Evolutionary conservation across 1,284 basidiomycete genomes (phyloP).

Genomic region (Rhizoctonia solani): DNA sequence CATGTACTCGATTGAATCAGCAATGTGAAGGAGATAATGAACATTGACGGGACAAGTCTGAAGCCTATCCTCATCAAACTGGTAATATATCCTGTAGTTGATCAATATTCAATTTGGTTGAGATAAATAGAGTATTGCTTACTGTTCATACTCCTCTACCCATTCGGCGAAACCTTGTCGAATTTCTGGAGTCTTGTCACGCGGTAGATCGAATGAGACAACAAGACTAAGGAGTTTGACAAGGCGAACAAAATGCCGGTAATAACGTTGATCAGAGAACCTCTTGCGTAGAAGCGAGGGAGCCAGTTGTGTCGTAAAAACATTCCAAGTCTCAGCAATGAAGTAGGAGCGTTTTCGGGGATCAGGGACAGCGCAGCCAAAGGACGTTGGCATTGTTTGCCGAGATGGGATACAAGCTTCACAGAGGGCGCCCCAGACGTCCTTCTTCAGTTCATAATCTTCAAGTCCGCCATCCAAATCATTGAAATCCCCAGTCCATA

Average conservation of each 20-base stretch:
- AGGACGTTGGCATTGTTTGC: constrained; percentile 21
- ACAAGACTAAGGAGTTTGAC: constrained; percentile 21
- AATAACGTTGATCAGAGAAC: constrained; percentile 6
- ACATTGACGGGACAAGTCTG: constrained; percentile 45
- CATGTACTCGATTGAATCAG: constrained; percentile 43
- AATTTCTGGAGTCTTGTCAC: neutral
- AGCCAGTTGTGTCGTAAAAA: constrained; percentile 31
- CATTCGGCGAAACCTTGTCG: constrained; percentile 19
- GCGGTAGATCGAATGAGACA: neutral
- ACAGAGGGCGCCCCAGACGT: no score
- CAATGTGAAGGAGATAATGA: constrained; percentile 49
- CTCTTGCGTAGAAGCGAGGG: constrained; percentile 27
- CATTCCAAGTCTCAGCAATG: constrained; percentile 28
- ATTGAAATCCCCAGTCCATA: constrained; percentile 1
- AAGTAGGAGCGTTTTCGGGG: no score
- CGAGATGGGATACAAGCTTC: constrained; percentile 11
- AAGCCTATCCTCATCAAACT: neutral
- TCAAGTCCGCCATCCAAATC: no score
- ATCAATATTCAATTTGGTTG: no score
- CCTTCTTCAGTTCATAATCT: no score
- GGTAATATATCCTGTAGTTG: constrained; percentile 35
- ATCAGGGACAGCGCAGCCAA: no score
- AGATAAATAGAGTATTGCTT: no score
- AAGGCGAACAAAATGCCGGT: constrained; percentile 32
- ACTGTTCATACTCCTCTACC: constrained; percentile 33